These are phyloP conservation scores for Corynespora cassiicola DNA, from an alignment of 2,329 filamentous ascomycete genomes.

Conservation along the genomic window DNA sequence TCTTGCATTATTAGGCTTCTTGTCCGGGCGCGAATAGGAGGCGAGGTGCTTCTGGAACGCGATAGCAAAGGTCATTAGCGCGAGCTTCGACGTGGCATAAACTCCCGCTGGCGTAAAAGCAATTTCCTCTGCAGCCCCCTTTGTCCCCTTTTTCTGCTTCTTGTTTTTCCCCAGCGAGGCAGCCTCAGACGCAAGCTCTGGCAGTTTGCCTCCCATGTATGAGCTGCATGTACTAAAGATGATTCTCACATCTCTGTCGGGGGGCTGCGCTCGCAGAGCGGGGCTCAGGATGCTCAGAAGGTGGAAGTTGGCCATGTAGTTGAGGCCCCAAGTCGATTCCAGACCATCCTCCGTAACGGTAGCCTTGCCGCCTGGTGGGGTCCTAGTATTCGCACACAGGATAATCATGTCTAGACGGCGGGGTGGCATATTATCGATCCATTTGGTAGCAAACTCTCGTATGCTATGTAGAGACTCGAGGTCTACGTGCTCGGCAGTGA, in stretches of 20 bases:
- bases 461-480: slow-evolving; percentile 88
- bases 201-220: slow-evolving; percentile 79
- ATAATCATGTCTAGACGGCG: slow-evolving; percentile 89
- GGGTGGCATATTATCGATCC: slow-evolving; percentile 94
- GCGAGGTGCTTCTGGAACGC: slow-evolving; percentile 94
- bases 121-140: slow-evolving; percentile 25
- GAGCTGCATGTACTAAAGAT: slow-evolving; percentile 86
- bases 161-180: slow-evolving; percentile 40
- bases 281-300: slow-evolving; percentile 89
- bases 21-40: slow-evolving; percentile 82
- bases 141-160: slow-evolving; percentile 62
- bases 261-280: slow-evolving; percentile 86
- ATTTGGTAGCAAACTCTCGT: slow-evolving; percentile 91
- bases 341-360: slow-evolving; percentile 77
- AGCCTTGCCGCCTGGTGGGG: slow-evolving; percentile 68
- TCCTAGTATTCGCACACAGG: slow-evolving; percentile 81
- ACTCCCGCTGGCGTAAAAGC: slow-evolving; percentile 52
- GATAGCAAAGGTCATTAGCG: slow-evolving; percentile 85
- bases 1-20: slow-evolving; percentile 79
- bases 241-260: slow-evolving; percentile 90
- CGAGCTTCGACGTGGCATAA: slow-evolving; percentile 65
- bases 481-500: slow-evolving; percentile 96
- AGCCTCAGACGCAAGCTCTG: slow-evolving; percentile 55
- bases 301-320: slow-evolving; percentile 96
- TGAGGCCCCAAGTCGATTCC: slow-evolving; percentile 91